Base-by-base conservation (phyloP, 2,329 filamentous ascomycete genomes). In the Cephalotrichum gorgonifer region DNA sequence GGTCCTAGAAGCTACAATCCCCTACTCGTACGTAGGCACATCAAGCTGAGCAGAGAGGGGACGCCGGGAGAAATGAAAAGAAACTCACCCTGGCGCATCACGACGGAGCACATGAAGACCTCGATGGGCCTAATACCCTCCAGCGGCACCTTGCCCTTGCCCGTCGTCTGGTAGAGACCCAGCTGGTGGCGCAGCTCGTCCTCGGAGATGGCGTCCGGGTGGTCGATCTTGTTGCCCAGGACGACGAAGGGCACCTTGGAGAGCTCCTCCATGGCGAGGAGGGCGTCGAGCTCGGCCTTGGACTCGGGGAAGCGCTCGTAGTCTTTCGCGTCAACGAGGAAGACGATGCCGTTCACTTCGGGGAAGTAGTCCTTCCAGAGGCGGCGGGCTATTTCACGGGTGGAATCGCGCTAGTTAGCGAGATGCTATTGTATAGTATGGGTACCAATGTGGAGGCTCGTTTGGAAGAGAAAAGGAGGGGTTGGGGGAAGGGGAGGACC, bases 161-260 rank as follows among this genome's bases (percentile, higher is more conserved):
- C 90, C 53, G 88, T 95, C 50, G 90, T 95, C 72, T 97, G 91
- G 72, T 94, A 97, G 62, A 98, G 72, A 54, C 93, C 93, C 51
- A 98, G 76, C 67, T 90, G 86, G 65, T 91, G 85, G 68, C 93
- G 81, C 63, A 97, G 79, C 73, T 96, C 88, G 61, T 97, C 91
- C 77, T 98, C 93, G 56, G 86, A 91, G 49, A 97, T 84, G 54
- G 93, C 93, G 58, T 94, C 86, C 48, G 90, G 90, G 74, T 97
- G 90, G 69, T 98, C 93, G 68, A 98, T 98, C 82, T 98, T 98
- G 82, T 98, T 98, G 60, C 93, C 93, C 55, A 98, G 81, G 59
- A 98, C 82, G 53, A 97, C 81, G 68, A 97, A 97, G 49, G 93
- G 93, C 8, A 95, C 93, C 76, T 95, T 96, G 65, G 81, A 75